These are phyloP conservation scores for Pichia inconspicua DNA, from an alignment of 1,139 yeast genomes.

Conservation along the genomic window DNA sequence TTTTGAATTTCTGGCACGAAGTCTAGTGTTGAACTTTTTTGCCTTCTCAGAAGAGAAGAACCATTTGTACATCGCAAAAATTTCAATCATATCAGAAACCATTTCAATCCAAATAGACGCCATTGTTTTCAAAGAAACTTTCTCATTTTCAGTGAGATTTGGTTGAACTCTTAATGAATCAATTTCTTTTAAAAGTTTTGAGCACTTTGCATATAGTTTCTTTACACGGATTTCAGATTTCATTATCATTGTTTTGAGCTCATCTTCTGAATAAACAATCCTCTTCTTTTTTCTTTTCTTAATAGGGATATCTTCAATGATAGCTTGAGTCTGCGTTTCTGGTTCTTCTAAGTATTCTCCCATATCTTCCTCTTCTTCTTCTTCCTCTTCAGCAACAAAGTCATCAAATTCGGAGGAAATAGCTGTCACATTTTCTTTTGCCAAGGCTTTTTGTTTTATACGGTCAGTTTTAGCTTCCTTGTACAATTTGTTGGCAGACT, in stretches of 20 bases:
- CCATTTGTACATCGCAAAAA: conserved; percentile 66
- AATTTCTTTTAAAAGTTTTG: conserved; percentile 40
- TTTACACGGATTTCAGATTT: conserved; percentile 53
- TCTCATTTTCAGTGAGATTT: conserved; percentile 27
- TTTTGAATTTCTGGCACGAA: conserved; percentile 53
- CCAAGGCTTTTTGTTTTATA: conserved; percentile 24
- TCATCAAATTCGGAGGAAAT: conserved; percentile 10
- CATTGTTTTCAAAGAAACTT: conserved; percentile 36
- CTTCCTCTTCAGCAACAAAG: conserved; percentile 17
- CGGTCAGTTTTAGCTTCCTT: conserved; percentile 39
- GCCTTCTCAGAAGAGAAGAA: conserved; percentile 74
- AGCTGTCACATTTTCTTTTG: conserved; percentile 4
- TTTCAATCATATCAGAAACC: conserved; percentile 75
- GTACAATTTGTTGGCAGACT: conserved; percentile 51
- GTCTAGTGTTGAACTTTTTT: conserved; percentile 59
- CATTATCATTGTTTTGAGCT: conserved; percentile 50
- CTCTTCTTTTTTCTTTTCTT: conserved; percentile 20
- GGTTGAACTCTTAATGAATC: conserved; percentile 37
- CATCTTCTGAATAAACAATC: conserved; percentile 39
- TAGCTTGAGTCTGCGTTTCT: conserved; percentile 22
- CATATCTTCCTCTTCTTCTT: conserved; percentile 16
- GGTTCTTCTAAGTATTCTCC: conserved; percentile 12
- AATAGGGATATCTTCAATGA: conserved; percentile 25
- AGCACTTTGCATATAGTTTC: conserved; percentile 58
- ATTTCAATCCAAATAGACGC: conserved; percentile 75